Conservation (phyloP, 768 basidiomycete species). For the Hortiboletus flavorubellus region DNA sequence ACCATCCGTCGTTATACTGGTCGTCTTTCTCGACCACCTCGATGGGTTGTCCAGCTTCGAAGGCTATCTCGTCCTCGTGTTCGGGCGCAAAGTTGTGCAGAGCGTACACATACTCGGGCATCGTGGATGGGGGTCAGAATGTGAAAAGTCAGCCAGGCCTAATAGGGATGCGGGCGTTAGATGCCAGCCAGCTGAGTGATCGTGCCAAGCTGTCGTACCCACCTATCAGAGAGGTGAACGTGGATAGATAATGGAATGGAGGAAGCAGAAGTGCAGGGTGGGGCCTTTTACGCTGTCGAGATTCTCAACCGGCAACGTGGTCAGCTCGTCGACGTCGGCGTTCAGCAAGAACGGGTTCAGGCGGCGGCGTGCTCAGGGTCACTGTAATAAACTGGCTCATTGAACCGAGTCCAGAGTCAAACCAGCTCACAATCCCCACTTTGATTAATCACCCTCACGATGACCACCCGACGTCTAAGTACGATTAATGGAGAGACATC, state of each 20-base stretch:
- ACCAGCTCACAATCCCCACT: neutral
- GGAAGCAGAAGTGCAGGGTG: neutral
- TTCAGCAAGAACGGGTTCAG: constrained; percentile 1
- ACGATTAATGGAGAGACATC: neutral
- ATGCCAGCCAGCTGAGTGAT: neutral
- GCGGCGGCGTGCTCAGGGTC: constrained; percentile 7
- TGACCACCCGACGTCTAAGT: constrained; percentile 28
- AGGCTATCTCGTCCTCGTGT: constrained; percentile 89
- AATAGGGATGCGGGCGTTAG: neutral
- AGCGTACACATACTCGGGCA: constrained; percentile 85
- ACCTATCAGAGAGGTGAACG: neutral
- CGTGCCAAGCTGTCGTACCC: neutral
- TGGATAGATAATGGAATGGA: neutral
- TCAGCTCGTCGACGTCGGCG: constrained; percentile 16
- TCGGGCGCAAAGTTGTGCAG: constrained; percentile 88
- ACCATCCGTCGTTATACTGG: constrained; percentile 93
- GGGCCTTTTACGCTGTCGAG: neutral
- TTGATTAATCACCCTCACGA: constrained; percentile 1
- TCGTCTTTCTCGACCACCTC: constrained; percentile 94
- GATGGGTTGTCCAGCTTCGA: constrained; percentile 81
- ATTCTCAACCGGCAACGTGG: constrained; percentile 6
- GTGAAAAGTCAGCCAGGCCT: neutral
- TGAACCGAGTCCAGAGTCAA: neutral
- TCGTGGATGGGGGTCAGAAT: constrained; percentile 26
- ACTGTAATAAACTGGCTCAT: neutral